Evolutionary conservation across 108 stramenopile genomes (phyloP).

Genomic region (Skeletonema grethae): DNA sequence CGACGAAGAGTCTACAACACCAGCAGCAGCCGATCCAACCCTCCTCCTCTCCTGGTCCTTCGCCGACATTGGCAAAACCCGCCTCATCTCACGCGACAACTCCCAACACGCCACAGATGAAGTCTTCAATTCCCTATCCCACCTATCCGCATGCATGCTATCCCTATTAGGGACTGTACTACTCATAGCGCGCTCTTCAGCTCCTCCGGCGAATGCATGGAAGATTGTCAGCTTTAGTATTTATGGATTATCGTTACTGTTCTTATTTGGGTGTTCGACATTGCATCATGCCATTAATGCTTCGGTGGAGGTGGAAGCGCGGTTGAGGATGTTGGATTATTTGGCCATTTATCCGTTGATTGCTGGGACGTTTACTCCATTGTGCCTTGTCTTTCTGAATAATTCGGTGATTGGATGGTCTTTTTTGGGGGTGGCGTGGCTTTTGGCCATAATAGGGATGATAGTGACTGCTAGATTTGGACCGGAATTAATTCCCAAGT

Average conservation of each 20-base stretch:
- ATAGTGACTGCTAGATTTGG: conserved; percentile 47
- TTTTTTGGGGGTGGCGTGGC: conserved; percentile 74
- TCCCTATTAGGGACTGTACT: conserved; percentile 61
- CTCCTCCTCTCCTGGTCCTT: conserved; percentile 50
- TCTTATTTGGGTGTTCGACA: conserved; percentile 65
- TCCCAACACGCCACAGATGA: conserved; percentile 71
- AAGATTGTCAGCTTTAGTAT: conserved; percentile 77
- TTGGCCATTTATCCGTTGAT: conserved; percentile 83
- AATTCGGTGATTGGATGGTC: conserved; percentile 75
- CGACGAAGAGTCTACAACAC: neutral
- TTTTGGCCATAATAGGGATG: conserved; percentile 65
- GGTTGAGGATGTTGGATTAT: conserved; percentile 74
- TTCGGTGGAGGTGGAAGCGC: conserved; percentile 52
- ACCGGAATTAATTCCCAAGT: conserved; percentile 65
- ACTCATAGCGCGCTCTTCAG: conserved; percentile 44
- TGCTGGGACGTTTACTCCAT: conserved; percentile 84
- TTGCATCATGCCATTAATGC: conserved; percentile 71
- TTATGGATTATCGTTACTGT: conserved; percentile 65
- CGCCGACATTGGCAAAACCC: conserved; percentile 30
- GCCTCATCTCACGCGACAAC: conserved; percentile 60
- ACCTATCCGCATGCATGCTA: conserved; percentile 67
- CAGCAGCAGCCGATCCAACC: no score
- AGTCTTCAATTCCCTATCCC: conserved; percentile 73
- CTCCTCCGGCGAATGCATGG: conserved; percentile 53
- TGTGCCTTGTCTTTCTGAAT: conserved; percentile 71